phyloP scores from a whole-genome alignment of 2,329 filamentous ascomycete genomes.

The Phoma sp. region DNA sequence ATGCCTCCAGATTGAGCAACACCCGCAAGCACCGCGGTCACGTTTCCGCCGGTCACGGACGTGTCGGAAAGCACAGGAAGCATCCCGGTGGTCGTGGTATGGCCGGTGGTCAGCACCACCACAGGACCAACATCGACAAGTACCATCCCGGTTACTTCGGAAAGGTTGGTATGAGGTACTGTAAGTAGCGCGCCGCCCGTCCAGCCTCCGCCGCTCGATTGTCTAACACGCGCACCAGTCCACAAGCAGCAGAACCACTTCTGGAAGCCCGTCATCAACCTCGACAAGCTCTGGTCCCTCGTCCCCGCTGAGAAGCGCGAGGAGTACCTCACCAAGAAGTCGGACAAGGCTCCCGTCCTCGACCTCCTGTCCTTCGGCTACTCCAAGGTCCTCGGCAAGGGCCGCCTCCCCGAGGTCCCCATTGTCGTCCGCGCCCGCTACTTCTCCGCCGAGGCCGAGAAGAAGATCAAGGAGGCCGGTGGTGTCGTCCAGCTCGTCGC shows the following conservation, averaged over 20 bases:
- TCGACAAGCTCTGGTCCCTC: slow-evolving; percentile 99
- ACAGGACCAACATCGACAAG: slow-evolving; percentile 90
- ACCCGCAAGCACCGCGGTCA: slow-evolving; percentile 74
- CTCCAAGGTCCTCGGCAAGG: slow-evolving; percentile 99
- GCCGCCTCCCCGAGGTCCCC: slow-evolving; percentile 89
- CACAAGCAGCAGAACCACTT: slow-evolving; percentile 94
- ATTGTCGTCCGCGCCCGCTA: slow-evolving; percentile 94
- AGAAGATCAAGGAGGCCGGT: slow-evolving; percentile 98
- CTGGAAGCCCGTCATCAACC: slow-evolving; percentile 99
- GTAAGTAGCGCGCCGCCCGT: slow-evolving; percentile 16
- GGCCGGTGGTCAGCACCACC: slow-evolving; percentile 99
- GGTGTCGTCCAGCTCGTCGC: slow-evolving; percentile 95
- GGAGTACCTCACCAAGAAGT: slow-evolving; percentile 84
- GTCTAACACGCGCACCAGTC: slow-evolving; percentile 55
- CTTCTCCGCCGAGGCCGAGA: slow-evolving; percentile 94
- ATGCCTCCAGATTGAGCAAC: slow-evolving; percentile 31
- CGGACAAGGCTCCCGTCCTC: slow-evolving; percentile 94
- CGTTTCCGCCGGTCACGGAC: slow-evolving; percentile 97
- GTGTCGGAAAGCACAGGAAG: slow-evolving; percentile 98
- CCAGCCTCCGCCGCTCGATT: slow-evolving; percentile 51
- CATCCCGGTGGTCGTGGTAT: slow-evolving; percentile 77
- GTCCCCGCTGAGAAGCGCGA: slow-evolving; percentile 92
- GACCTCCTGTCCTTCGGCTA: slow-evolving; percentile 97
- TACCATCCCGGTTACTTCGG: slow-evolving; percentile 99
- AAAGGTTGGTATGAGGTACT: slow-evolving; percentile 75